A percentile compares a stretch with the other conserved stretches of the same genome.
These are phyloP conservation scores for Nannizzia gypsea DNA, from an alignment of 2,329 filamentous ascomycete species.

Conservation along the genomic window DNA sequence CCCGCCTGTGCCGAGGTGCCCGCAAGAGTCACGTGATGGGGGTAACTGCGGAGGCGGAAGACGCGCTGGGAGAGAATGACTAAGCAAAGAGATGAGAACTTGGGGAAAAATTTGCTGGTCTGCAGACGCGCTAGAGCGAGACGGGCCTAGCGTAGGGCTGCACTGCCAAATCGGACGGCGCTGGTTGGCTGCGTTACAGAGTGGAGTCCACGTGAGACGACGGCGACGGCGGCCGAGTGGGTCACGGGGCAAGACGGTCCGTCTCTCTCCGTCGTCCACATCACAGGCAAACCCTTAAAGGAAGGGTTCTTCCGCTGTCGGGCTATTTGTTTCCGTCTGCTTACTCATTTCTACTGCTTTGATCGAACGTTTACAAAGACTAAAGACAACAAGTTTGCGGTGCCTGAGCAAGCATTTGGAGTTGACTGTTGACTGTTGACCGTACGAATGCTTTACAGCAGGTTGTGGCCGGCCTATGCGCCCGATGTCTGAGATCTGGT, in stretches of 20 bases:
- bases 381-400: too few relatives aligned
- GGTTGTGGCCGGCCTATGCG: too few relatives aligned
- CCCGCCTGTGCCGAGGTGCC: background rate
- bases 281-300: too few relatives aligned
- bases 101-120: constrained; percentile 13
- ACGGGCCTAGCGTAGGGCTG: background rate
- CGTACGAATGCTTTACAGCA: too few relatives aligned
- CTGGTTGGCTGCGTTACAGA: background rate
- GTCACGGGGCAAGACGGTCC: background rate
- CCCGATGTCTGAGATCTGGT: too few relatives aligned
- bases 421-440: too few relatives aligned
- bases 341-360: too few relatives aligned
- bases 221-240: background rate
- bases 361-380: too few relatives aligned
- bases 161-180: background rate
- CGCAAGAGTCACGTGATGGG: background rate
- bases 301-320: too few relatives aligned
- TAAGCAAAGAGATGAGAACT: constrained; percentile 3
- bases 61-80: background rate
- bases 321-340: too few relatives aligned
- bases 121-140: constrained; percentile 11
- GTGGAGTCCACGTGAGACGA: background rate
- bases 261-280: background rate
- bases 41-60: constrained; percentile 1
- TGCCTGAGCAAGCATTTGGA: too few relatives aligned